These are phyloP conservation scores for Vitis hybrid DNA, from an alignment of 177 flowering plant genomes.

Conservation along the genomic window DNA sequence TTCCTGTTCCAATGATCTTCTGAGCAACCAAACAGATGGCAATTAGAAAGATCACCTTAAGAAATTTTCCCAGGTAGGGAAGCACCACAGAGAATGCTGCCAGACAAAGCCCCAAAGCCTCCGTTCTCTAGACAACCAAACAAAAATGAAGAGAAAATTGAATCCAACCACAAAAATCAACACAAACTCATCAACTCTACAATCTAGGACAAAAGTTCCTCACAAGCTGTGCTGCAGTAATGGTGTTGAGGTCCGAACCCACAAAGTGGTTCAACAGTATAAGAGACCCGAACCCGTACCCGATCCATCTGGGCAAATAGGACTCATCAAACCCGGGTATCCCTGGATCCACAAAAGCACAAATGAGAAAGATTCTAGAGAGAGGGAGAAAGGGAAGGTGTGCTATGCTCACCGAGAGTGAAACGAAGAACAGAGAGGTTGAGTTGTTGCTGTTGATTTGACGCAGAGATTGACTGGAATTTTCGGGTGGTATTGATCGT, in stretches of 20 bases:
- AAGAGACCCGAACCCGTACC: slow-evolving; percentile 69
- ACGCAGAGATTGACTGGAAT: slow-evolving; percentile 18
- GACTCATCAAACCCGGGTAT: slow-evolving; percentile 92
- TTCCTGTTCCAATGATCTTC: neutral
- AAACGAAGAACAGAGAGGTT: slow-evolving; percentile 90
- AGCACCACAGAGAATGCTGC: slow-evolving; percentile 67
- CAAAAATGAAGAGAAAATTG: neutral
- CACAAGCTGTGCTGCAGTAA: slow-evolving; percentile 70
- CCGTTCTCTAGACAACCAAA: slow-evolving; percentile 53
- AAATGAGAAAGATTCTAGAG: neutral
- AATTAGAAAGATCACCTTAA: slow-evolving; percentile 52
- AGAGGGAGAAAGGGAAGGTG: neutral
- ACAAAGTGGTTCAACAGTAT: slow-evolving; percentile 67
- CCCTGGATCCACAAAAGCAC: slow-evolving; percentile 35
- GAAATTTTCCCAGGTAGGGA: slow-evolving; percentile 84
- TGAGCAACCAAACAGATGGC: neutral
- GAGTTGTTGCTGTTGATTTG: slow-evolving; percentile 45
- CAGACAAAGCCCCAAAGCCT: slow-evolving; percentile 69
- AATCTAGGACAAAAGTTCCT: slow-evolving; percentile 5
- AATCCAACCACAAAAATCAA: neutral
- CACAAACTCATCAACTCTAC: neutral
- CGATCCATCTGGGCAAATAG: slow-evolving; percentile 83
- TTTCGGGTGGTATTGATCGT: slow-evolving; percentile 2
- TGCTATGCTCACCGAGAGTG: slow-evolving; percentile 52
- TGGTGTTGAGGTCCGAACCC: slow-evolving; percentile 37